Evolutionary conservation across 148 eudicot genomes (phyloP).

Genomic region (Selenicereus undatus): DNA sequence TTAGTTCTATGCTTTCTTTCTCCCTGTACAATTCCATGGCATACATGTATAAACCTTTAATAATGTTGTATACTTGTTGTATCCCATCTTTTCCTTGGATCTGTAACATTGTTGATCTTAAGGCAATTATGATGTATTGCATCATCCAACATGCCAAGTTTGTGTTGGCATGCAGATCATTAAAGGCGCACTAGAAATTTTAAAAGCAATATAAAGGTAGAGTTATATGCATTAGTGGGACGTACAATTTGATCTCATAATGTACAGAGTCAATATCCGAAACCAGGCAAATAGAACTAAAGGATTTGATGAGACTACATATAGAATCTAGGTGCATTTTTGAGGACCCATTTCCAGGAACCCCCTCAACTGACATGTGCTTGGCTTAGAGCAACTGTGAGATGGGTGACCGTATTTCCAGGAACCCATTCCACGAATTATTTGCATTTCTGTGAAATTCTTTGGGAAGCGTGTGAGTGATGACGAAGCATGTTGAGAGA

Average conservation of each 20-base stretch:
- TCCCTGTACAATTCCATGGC: neutral
- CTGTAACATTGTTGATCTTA: neutral
- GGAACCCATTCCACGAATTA: too few relatives aligned
- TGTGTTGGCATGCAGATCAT: neutral
- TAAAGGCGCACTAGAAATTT: neutral
- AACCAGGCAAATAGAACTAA: neutral
- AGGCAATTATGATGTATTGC: neutral
- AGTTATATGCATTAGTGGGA: neutral
- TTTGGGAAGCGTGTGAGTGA: too few relatives aligned
- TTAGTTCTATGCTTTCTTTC: neutral
- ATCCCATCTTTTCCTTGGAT: neutral
- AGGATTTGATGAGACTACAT: neutral
- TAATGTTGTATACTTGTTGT: neutral
- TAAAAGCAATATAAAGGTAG: neutral
- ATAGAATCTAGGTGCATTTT: neutral
- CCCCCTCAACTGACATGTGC: neutral
- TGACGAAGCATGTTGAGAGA: too few relatives aligned
- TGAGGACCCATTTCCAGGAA: neutral
- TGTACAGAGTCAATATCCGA: neutral
- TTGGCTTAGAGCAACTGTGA: too few relatives aligned
- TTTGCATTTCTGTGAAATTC: too few relatives aligned
- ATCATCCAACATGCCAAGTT: neutral
- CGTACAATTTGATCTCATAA: neutral
- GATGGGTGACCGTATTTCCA: too few relatives aligned
- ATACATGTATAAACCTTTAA: neutral